These are phyloP conservation scores for Emericellopsis terricola DNA, from an alignment of 495 filamentous ascomycete species.

Conservation along the genomic window DNA sequence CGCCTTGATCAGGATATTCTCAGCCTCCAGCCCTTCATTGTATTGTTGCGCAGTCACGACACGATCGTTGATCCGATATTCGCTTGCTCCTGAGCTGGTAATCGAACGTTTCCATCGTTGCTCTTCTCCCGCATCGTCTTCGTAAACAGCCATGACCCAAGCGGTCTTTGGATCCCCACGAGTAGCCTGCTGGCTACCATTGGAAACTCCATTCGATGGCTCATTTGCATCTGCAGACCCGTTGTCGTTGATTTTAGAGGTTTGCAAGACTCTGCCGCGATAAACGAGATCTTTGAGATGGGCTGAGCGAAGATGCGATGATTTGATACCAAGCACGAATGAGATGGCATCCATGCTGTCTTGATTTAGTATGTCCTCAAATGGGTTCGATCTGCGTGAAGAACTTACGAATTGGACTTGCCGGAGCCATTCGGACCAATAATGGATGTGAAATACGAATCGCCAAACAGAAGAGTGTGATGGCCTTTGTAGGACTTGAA, in stretches of 20 bases:
- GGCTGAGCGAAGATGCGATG: conserved; percentile 86
- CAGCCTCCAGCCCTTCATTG: conserved; percentile 78
- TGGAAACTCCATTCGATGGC: conserved; percentile 32
- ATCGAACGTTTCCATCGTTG: conserved; percentile 92
- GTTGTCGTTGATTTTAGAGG: conserved; percentile 76
- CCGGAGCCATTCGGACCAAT: conserved; percentile 99
- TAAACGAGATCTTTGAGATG: conserved; percentile 92
- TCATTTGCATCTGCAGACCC: conserved; percentile 41
- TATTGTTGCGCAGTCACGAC: conserved; percentile 80
- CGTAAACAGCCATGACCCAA: conserved; percentile 98
- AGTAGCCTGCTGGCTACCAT: conserved; percentile 38
- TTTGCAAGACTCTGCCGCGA: conserved; percentile 82
- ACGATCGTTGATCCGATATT: conserved; percentile 90
- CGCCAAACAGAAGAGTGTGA: conserved; percentile 84
- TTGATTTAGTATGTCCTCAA: background rate
- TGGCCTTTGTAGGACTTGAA: conserved; percentile 99
- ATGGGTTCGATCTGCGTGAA: conserved; percentile 8
- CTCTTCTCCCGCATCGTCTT: conserved; percentile 91
- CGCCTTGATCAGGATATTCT: conserved; percentile 95
- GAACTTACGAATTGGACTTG: conserved; percentile 90
- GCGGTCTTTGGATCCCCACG: conserved; percentile 70
- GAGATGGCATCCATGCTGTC: conserved; percentile 96
- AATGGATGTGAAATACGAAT: conserved; percentile 98
- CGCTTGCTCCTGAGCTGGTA: conserved; percentile 72
- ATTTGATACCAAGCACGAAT: conserved; percentile 97